Evolutionary conservation across 352 stramenopile species (phyloP), one percentile per base, ranked within the genome.

Genomic region (Peronospora farinosa): DNA sequence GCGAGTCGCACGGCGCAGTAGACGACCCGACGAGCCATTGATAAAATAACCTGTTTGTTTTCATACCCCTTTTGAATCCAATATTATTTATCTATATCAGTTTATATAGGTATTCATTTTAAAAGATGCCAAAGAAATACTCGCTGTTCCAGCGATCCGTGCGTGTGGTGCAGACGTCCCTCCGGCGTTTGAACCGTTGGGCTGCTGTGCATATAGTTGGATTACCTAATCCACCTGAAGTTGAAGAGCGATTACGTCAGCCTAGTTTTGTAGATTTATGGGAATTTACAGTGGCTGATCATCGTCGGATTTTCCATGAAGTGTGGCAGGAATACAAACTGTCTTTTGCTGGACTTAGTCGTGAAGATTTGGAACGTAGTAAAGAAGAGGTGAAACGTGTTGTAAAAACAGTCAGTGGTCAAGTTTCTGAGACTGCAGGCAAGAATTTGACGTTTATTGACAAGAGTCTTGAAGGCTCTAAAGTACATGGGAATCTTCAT

Each of bases 121-220:
- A 0, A 16, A 46, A 0, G 12, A 67, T 65, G 56, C 36, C 50
- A 31, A 86, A 84, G 74, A 60, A 52, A 50, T 88, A 88, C 69
- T 90, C 79, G 66, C 65, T 90, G 43, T 78, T 91, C 53, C 80
- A 93, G 74, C 72, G 65, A 37, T 53, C 65, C 15, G 71, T 93
- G 63, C 80, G 82, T 32, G 47, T 87, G 41, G 50, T 66, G 44
- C 83, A 93, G 73, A 88, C 68, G 45, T 77, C 72, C 1, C 58
- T 80, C 16, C 74, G 80, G 2, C 64, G 65, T 4, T 4, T 65
- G 1, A 52, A 90, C 47, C 68, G 61, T 23, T 90, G 69, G 65
- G 31, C 80, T 27, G 53, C 84, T 31, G 50, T 78, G 25, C 63
- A 54, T 33, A 83, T 89, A 62, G 74, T 77, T 0, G 83, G 83